These are phyloP conservation scores for Pyrenophora tritici-repentis DNA, from an alignment of 2,329 filamentous ascomycete species.

Conservation along the genomic window DNA sequence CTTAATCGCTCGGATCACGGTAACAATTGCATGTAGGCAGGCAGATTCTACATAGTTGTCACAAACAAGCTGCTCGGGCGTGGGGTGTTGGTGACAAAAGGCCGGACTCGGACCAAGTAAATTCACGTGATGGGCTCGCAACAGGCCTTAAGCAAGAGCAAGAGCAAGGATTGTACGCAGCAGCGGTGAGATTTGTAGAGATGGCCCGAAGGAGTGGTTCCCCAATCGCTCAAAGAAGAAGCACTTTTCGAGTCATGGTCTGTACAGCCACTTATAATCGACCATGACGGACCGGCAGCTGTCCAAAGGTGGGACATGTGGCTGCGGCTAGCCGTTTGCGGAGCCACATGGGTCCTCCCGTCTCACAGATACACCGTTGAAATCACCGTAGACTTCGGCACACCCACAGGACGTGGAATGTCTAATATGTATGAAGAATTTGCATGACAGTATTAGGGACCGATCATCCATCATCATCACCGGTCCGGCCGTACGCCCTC, in stretches of 20 bases:
- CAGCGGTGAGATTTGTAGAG: conserved; percentile 29
- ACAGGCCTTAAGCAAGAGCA: conserved; percentile 7
- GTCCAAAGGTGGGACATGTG: conserved; percentile 1
- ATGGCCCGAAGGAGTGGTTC: conserved; percentile 23
- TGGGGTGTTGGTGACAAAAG: conserved; percentile 8
- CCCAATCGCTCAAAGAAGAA: conserved; percentile 20
- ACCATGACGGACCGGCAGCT: conserved; percentile 13
- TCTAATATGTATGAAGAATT: not conserved
- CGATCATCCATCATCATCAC: not conserved
- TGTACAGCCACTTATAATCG: conserved; percentile 20
- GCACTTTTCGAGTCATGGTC: conserved; percentile 9
- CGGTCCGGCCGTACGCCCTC: conserved; percentile 7
- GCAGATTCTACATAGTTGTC: too few relatives aligned
- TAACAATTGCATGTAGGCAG: conserved; percentile 10
- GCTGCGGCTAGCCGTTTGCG: conserved; percentile 19
- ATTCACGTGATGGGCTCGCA: conserved; percentile 27
- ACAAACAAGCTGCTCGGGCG: too few relatives aligned
- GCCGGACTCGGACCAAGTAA: conserved; percentile 12
- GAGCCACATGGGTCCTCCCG: conserved; percentile 21
- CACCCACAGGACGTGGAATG: not conserved
- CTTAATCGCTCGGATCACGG: conserved; percentile 5
- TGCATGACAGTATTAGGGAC: conserved; percentile 1
- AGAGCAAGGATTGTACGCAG: conserved; percentile 18
- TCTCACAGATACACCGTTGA: conserved; percentile 30
- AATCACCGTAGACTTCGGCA: conserved; percentile 6